phyloP scores from a whole-genome alignment of 140 eudicot genomes.

The Bidens hawaiensis region DNA sequence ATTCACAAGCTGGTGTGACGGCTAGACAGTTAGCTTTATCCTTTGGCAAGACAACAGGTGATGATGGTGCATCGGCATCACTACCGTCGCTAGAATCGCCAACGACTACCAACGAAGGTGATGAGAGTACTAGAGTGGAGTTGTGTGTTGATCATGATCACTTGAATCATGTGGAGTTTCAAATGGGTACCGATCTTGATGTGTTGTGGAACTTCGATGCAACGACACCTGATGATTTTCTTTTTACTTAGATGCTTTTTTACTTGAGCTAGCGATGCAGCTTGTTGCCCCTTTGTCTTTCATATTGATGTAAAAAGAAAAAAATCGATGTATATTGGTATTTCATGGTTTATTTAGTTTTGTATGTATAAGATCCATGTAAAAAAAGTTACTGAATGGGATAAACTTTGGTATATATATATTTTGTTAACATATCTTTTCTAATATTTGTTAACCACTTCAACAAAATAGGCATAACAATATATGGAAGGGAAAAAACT shows the following conservation, averaged over 20 bases:
- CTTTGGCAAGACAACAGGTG: neutral
- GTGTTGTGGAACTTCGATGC: constrained; percentile 26
- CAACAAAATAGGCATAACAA: too few species aligned
- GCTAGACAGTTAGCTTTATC: constrained; percentile 6
- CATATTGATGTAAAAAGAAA: neutral
- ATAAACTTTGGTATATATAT: too few species aligned
- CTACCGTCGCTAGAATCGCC: neutral
- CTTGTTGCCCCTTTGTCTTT: too few species aligned
- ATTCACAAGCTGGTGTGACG: constrained; percentile 1
- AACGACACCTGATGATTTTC: constrained; percentile 20
- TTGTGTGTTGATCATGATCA: neutral
- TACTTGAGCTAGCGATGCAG: too few species aligned
- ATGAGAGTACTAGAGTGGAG: constrained; percentile 9
- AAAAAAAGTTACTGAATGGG: too few species aligned
- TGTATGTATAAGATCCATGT: neutral
- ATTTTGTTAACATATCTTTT: too few species aligned
- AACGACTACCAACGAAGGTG: neutral
- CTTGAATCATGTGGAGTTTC: constrained; percentile 6
- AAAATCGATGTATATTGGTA: neutral
- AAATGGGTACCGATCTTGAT: constrained; percentile 23
- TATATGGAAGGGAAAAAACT: too few species aligned
- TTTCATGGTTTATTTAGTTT: neutral
- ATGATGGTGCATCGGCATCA: neutral
- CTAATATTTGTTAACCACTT: too few species aligned
- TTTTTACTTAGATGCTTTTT: constrained; percentile 3